Percentiles rank a stretch among this genome's conserved stretches.
These are phyloP conservation scores for Trichoderma polysporum DNA, from an alignment of 2,329 filamentous ascomycete species.

Conservation along the genomic window DNA sequence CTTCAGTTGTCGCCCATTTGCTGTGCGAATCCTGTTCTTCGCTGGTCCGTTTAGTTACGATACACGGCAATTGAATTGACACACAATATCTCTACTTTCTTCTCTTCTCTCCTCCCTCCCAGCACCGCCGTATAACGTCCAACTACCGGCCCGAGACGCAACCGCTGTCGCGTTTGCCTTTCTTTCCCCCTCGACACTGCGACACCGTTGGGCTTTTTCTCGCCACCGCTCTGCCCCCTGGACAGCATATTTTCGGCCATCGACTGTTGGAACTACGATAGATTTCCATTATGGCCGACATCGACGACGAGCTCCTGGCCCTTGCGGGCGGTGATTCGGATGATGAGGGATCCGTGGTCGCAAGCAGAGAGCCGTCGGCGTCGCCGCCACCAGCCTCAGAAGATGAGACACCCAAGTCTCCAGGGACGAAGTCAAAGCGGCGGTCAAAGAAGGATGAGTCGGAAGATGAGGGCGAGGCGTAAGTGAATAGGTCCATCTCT, in stretches of 20 bases:
- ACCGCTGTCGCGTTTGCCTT: constrained; percentile 10
- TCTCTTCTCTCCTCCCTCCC: no score
- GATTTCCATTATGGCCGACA: constrained; percentile 69
- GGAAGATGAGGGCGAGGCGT: constrained; percentile 64
- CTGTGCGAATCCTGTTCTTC: neutral
- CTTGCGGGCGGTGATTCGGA: constrained; percentile 78
- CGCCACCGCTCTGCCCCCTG: constrained; percentile 12
- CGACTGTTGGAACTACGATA: neutral
- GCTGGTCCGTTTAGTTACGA: neutral
- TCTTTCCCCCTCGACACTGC: neutral
- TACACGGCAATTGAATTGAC: neutral
- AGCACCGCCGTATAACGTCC: neutral
- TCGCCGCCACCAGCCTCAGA: constrained; percentile 45
- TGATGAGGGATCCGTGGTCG: constrained; percentile 55
- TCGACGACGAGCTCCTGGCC: constrained; percentile 91
- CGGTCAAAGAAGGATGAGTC: constrained; percentile 43
- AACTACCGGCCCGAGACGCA: neutral
- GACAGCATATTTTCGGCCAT: neutral
- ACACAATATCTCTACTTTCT: neutral
- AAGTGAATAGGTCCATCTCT: constrained; percentile 29
- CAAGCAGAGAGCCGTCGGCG: constrained; percentile 55
- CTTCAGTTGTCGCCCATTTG: neutral
- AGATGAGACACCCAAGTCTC: constrained; percentile 30
- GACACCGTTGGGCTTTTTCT: neutral
- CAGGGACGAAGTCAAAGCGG: constrained; percentile 49